phyloP scores from a whole-genome alignment of 768 basidiomycete genomes.

The Leccinum olivaceopallidum region DNA sequence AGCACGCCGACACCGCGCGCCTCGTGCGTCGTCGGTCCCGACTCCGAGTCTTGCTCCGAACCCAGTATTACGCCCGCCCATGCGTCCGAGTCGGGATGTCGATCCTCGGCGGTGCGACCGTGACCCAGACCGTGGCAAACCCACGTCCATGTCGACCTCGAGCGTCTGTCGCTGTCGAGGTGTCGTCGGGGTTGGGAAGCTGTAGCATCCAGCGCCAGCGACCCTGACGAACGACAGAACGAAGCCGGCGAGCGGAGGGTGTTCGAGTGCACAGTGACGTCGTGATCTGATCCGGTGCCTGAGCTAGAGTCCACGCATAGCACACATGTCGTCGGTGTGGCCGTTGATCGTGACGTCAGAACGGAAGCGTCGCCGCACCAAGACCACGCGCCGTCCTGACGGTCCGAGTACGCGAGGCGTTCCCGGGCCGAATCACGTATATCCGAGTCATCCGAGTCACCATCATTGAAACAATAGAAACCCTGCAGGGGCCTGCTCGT shows the following conservation, averaged over 20 bases:
- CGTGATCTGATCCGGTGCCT: background rate
- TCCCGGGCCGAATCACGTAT: background rate
- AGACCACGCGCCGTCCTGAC: background rate
- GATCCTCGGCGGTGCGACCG: background rate
- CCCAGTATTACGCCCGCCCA: background rate
- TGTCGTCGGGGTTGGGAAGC: background rate
- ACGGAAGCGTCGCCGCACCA: background rate
- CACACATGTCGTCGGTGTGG: background rate
- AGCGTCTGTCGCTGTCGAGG: background rate
- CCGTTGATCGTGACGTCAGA: background rate
- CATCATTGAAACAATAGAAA: background rate
- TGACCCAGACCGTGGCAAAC: background rate
- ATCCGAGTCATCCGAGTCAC: no score
- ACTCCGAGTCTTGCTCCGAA: background rate
- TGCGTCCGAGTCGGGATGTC: background rate
- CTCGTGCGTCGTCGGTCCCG: constrained; percentile 6
- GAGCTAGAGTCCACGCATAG: background rate
- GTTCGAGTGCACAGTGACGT: background rate
- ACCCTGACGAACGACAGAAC: background rate
- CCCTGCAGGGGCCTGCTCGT: background rate
- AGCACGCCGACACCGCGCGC: constrained; percentile 17
- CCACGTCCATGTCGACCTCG: background rate
- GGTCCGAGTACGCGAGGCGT: background rate
- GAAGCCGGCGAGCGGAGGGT: background rate
- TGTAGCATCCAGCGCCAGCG: background rate